Base-by-base conservation (phyloP, 2,329 filamentous ascomycete genomes). In the Thielaviopsis punctulata region DNA sequence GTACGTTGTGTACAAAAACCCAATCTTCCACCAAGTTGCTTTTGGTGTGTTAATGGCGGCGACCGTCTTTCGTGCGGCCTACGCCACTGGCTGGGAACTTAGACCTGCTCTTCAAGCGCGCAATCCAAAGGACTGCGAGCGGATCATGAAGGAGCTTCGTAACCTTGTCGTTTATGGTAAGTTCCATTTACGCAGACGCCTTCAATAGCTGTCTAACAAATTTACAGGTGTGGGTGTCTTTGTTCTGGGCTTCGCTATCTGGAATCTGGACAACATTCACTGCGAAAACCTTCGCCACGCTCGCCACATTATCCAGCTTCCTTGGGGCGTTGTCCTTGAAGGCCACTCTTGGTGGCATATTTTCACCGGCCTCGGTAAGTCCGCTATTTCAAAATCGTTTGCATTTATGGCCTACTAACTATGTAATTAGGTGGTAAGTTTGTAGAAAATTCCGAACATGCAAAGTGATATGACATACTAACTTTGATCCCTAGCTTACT, bases 1-100 rank as follows among this genome's bases (percentile, higher is more conserved):
- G 64, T 94, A 94, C 65, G 84, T 88, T 62, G 79, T 85, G 56
- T 78, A 88, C 15, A 86, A 89, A 62, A 81, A 93, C 57, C 86
- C 87, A 0, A 70, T 77, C 1, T 93, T 93, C 64, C 87, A 93
- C 66, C 86, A 93, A 63, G 80, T 79, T 56, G 82, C 82, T 4
- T 93, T 88, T 59, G 84, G 80, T 1, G 62, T 83, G 3, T 68
- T 93, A 44, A 92, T 86, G 0, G 73, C 73, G 4, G 70, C 80
- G 43, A 78, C 90, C 21, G 72, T 92, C 22, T 69, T 84, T 51
- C 79, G 84, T 30, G 83, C 80, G 59, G 81, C 89, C 70, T 86
- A 79, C 62, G 77, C 85, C 23, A 90, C 90, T 82, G 70, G 74
- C 58, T 62, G 60, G 33, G 57, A 66, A 47, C 61, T 76, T 46